phyloP scores from a whole-genome alignment of 306 rosid genomes.

The Medicago lupulina region DNA sequence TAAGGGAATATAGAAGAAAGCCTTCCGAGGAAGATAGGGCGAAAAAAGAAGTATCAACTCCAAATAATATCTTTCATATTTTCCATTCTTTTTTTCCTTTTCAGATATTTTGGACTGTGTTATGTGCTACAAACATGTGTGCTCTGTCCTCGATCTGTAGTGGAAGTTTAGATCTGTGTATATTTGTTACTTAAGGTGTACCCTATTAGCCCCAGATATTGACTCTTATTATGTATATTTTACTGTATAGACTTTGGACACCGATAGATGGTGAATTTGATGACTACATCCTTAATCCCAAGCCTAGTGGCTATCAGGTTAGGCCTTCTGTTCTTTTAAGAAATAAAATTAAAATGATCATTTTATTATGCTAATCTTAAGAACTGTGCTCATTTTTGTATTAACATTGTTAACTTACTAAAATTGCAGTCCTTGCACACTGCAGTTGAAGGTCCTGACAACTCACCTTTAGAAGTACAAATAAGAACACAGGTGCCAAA shows the following conservation, averaged over 20 bases:
- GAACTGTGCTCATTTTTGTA: slow-evolving; percentile 31
- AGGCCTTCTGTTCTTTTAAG: slow-evolving; percentile 38
- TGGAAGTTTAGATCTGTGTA: slow-evolving; percentile 18
- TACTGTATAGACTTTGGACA: slow-evolving; percentile 74
- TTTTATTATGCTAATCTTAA: slow-evolving; percentile 34
- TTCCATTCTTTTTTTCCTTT: slow-evolving; percentile 20
- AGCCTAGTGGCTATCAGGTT: slow-evolving; percentile 99
- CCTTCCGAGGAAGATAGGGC: neutral
- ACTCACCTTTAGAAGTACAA: slow-evolving; percentile 96
- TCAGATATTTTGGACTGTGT: slow-evolving; percentile 32
- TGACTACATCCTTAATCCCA: slow-evolving; percentile 95
- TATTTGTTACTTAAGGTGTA: slow-evolving; percentile 21
- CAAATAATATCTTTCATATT: slow-evolving; percentile 31
- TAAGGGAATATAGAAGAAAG: slow-evolving; percentile 19
- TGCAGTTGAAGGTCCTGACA: slow-evolving; percentile 91
- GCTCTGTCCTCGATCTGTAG: slow-evolving; percentile 28
- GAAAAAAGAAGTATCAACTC: neutral
- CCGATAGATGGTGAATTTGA: slow-evolving; percentile 98
- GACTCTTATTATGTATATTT: slow-evolving; percentile 26
- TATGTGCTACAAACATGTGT: slow-evolving; percentile 29
- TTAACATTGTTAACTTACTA: slow-evolving; percentile 15
- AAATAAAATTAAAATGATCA: slow-evolving; percentile 31
- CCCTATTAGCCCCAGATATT: slow-evolving; percentile 12
- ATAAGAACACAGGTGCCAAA: slow-evolving; percentile 88
- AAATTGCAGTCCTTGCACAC: slow-evolving; percentile 91